phyloP scores from a whole-genome alignment of 2,329 filamentous ascomycete species.

The Epichloe gansuensis region DNA sequence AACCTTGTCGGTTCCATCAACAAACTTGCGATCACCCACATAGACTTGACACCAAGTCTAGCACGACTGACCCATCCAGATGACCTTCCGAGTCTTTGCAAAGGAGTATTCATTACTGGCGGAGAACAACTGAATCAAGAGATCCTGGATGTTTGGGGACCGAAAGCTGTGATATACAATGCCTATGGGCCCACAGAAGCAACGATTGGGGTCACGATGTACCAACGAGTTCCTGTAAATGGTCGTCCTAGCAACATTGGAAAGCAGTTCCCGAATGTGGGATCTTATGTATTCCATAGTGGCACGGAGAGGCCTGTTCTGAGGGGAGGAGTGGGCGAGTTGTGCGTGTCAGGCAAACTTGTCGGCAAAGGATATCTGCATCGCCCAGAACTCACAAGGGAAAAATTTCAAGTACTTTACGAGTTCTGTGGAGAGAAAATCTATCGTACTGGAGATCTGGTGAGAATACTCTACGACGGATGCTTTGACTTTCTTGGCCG shows the following conservation, averaged over 20 bases:
- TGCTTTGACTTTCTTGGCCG: conserved; percentile 82
- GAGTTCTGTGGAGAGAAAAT: conserved; percentile 44
- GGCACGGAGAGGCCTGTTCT: conserved; percentile 60
- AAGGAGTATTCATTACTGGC: conserved; percentile 85
- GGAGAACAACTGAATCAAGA: conserved; percentile 83
- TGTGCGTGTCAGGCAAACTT: conserved; percentile 76
- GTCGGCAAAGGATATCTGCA: conserved; percentile 87
- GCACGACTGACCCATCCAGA: conserved; percentile 67
- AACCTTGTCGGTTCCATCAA: conserved; percentile 66
- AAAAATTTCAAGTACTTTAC: conserved; percentile 59
- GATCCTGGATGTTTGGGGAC: conserved; percentile 77
- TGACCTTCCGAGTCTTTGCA: conserved; percentile 67
- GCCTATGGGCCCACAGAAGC: conserved; percentile 87
- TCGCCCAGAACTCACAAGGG: conserved; percentile 60
- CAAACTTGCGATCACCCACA: conserved; percentile 67
- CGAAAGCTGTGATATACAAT: conserved; percentile 73
- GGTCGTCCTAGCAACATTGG: conserved; percentile 85
- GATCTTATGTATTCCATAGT: conserved; percentile 63
- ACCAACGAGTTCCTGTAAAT: conserved; percentile 62
- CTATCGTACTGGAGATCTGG: conserved; percentile 83
- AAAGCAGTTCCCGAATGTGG: conserved; percentile 75
- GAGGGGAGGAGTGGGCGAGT: conserved; percentile 69
- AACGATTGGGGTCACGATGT: conserved; percentile 88
- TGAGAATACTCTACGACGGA: conserved; percentile 66
- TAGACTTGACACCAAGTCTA: conserved; percentile 82